phyloP scores from a whole-genome alignment of 495 filamentous ascomycete genomes.

The Copromyces sp. region DNA sequence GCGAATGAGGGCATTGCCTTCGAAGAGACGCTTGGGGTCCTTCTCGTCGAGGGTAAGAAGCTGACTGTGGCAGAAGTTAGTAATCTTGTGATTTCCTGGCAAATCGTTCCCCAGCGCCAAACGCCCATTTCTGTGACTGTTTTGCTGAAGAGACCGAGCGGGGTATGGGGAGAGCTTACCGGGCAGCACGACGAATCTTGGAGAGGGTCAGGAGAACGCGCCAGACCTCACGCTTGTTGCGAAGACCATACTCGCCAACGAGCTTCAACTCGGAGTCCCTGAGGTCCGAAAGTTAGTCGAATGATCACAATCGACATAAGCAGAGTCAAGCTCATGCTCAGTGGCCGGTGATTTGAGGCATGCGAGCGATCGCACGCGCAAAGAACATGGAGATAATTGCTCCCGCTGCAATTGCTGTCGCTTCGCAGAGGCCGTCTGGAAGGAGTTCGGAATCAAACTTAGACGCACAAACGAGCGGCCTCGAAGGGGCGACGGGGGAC shows the following conservation, averaged over 20 bases:
- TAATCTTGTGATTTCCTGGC: neutral
- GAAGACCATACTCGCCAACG: constrained; percentile 97
- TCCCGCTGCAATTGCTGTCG: constrained; percentile 40
- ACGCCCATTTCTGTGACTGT: neutral
- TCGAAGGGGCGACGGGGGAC: constrained; percentile 83
- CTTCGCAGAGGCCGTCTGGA: constrained; percentile 22
- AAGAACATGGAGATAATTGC: neutral
- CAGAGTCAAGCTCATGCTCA: constrained; percentile 95
- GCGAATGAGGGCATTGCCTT: constrained; percentile 99
- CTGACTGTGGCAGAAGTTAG: constrained; percentile 52
- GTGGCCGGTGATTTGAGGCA: constrained; percentile 64
- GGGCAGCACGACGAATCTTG: constrained; percentile 99
- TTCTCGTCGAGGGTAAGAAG: constrained; percentile 99
- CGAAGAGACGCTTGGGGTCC: constrained; percentile 99
- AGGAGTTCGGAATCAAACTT: constrained; percentile 16
- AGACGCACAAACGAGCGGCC: constrained; percentile 88
- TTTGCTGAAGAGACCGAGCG: neutral
- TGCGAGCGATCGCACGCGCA: constrained; percentile 8
- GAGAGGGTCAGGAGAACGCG: constrained; percentile 97
- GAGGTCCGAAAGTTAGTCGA: constrained; percentile 37
- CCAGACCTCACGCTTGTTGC: constrained; percentile 99
- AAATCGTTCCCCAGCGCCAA: neutral
- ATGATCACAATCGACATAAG: constrained; percentile 75
- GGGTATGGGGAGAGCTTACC: constrained; percentile 48
- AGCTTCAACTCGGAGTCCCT: constrained; percentile 99